Base-by-base conservation (phyloP, 345 rosid genomes). In the Salix brachista region DNA sequence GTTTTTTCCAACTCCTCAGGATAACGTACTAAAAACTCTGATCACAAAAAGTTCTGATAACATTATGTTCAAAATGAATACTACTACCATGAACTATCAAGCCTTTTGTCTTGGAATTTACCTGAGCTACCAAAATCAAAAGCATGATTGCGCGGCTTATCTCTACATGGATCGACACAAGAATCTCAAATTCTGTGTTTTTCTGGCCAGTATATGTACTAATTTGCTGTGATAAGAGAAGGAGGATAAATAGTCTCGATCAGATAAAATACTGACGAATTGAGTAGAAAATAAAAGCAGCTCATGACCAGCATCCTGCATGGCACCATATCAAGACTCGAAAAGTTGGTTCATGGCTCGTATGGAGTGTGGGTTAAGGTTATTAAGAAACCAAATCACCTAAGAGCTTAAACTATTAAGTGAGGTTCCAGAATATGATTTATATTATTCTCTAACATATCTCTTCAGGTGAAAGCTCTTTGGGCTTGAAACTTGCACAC, bases 61-160 rank as follows among this genome's bases (percentile, higher is more conserved):
- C 46, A 42, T 42, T 10, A 42, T 11, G 46, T 42, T 42, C 46
- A 42, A 42, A 42, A 11, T 42, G 46, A 42, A 0, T 42, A 42
- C 46, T 42, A 12, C 46, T 42, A 42, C 46, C 46, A 56, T 18
- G 3, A 44, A 21, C 25, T 71, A 65, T 19, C 14, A 7, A n/a
- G 19, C n/a, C 39, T 56, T 54, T 3, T 54, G 25, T 50, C 26
- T 52, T 28, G n/a, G 8, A 10, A 14, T 42, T 77, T 75, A 87
- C 93, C 91, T 90, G 93, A 5, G 84, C 85, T 42, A 77, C 79
- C 68, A 80, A 68, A 52, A 80, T 74, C 75, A 82, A 2, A 3
- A 85, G 18, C 9, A 80, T 8, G 26, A 88, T 75, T 50, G 80
- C 39, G 34, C 82, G 84, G 61, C 84, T 82, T 80, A 84, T 77